Evolutionary conservation across 805 yeast species (phyloP).

Genomic region (Spathaspora boniae): DNA sequence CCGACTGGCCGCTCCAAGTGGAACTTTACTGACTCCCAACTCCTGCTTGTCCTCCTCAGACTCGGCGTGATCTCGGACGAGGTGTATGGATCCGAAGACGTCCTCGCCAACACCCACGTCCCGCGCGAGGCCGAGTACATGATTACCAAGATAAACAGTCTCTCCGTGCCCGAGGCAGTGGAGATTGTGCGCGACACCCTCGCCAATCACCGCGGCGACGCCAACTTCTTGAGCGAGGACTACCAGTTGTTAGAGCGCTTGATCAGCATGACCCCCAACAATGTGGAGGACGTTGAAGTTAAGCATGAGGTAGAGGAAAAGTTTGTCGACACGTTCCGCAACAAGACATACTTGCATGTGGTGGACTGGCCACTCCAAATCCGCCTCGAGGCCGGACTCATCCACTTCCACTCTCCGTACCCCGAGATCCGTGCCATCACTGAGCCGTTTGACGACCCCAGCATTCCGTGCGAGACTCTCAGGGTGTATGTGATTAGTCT

Average conservation of each 20-base stretch:
- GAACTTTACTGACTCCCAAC: conserved; percentile 9
- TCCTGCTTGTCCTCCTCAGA: conserved; percentile 16
- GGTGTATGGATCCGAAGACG: conserved; percentile 5
- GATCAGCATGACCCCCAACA: conserved; percentile 19
- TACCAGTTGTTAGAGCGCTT: conserved; percentile 29
- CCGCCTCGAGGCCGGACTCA: conserved; percentile 34
- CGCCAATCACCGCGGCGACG: conserved; percentile 32
- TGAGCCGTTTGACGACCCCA: conserved; percentile 36
- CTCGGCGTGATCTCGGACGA: conserved; percentile 24
- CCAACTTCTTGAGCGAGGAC: conserved; percentile 35
- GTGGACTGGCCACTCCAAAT: conserved; percentile 35
- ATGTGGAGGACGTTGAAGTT: conserved; percentile 1
- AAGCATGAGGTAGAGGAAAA: conserved; percentile 6
- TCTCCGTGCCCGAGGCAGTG: conserved; percentile 23
- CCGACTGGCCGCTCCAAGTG: neutral
- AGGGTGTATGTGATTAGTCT: conserved; percentile 38
- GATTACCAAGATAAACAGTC: conserved; percentile 24
- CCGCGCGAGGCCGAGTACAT: conserved; percentile 20
- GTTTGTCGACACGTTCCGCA: conserved; percentile 11
- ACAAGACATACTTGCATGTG: conserved; percentile 21
- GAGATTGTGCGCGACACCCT: conserved; percentile 32
- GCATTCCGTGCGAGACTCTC: conserved; percentile 30
- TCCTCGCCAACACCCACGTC: conserved; percentile 1
- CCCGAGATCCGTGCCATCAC: conserved; percentile 39
- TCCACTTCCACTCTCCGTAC: conserved; percentile 39